phyloP scores from a whole-genome alignment of 2,329 filamentous ascomycete genomes.

The Fusarium protoensiforme region DNA sequence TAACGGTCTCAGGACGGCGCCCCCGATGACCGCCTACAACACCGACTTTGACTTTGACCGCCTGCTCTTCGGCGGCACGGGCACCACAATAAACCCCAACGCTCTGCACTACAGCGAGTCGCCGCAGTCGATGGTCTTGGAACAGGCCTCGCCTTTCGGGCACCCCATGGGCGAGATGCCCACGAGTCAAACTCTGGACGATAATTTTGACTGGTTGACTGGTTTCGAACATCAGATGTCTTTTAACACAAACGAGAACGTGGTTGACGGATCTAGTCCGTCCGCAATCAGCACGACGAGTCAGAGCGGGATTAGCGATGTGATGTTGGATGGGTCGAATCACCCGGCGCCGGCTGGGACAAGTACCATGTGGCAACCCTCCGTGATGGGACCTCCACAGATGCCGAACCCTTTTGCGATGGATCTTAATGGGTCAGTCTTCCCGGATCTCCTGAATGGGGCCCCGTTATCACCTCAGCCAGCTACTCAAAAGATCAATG shows the following conservation, averaged over 20 bases:
- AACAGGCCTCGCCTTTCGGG: conserved; percentile 70
- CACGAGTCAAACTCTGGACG: conserved; percentile 72
- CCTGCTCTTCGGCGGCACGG: conserved; percentile 73
- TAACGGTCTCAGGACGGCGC: conserved; percentile 81
- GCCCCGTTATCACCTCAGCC: conserved; percentile 83
- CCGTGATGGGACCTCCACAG: conserved; percentile 75
- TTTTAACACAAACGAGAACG: conserved; percentile 78
- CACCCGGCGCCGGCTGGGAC: conserved; percentile 65
- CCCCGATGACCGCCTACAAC: conserved; percentile 70
- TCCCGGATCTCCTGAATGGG: conserved; percentile 79
- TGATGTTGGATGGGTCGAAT: conserved; percentile 86
- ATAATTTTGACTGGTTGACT: conserved; percentile 84
- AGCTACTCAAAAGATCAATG: conserved; percentile 74
- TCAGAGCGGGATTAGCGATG: conserved; percentile 90
- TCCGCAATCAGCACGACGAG: conserved; percentile 96
- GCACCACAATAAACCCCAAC: conserved; percentile 75
- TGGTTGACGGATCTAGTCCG: conserved; percentile 92
- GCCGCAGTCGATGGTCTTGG: conserved; percentile 73
- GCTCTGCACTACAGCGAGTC: conserved; percentile 87
- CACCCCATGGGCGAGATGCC: conserved; percentile 68
- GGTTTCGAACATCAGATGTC: conserved; percentile 83
- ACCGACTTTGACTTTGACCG: conserved; percentile 61
- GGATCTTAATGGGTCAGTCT: conserved; percentile 78
- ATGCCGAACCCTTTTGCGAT: conserved; percentile 78
- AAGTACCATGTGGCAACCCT: conserved; percentile 75